A percentile compares a stretch with the other conserved stretches of the same genome.
phyloP scores from a whole-genome alignment of 73 alveolate species.

The Tetrahymena borealis region DNA sequence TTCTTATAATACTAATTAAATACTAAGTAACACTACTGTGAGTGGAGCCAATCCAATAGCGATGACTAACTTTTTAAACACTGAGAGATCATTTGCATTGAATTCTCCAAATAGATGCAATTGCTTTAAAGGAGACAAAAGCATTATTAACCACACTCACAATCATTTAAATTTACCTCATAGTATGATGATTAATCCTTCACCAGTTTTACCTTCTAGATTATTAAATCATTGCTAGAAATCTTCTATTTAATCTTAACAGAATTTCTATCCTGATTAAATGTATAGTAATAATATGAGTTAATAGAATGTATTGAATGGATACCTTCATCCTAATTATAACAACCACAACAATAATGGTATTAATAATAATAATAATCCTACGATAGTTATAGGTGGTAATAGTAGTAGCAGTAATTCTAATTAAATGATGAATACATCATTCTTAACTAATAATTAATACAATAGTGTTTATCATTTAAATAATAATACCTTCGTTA shows the following conservation, averaged over 20 bases:
- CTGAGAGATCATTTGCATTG: not conserved
- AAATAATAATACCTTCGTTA: not conserved
- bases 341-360: not conserved
- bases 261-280: not conserved
- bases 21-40: not conserved
- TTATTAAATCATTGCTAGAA: not conserved
- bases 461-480: not conserved
- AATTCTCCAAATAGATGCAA: not conserved
- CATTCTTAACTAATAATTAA: not conserved
- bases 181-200: not conserved
- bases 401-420: not conserved
- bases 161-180: not conserved
- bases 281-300: not conserved
- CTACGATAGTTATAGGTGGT: too few species aligned
- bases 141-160: not conserved
- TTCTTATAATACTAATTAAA: not conserved
- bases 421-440: not conserved
- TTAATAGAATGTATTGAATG: not conserved
- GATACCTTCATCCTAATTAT: not conserved
- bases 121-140: not conserved
- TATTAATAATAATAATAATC: not conserved
- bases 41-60: not conserved
- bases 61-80: not conserved
- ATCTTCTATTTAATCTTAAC: not conserved
- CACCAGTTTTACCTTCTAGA: not conserved